Conservation (phyloP, 768 basidiomycete species). For the Pisolithus orientalis region DNA sequence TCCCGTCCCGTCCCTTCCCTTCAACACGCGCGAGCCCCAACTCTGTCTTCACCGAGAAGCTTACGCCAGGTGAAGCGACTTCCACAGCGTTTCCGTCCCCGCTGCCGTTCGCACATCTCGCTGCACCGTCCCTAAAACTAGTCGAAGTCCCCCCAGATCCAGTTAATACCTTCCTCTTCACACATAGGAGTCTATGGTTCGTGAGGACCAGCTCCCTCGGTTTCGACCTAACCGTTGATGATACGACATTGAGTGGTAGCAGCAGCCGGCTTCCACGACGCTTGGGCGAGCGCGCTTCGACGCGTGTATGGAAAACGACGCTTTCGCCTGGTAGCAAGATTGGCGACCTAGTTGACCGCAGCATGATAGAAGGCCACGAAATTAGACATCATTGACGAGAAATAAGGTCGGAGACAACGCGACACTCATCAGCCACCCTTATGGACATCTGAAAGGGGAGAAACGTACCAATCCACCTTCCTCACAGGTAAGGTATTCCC, state of each 20-base stretch:
- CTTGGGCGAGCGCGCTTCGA: slow-evolving; percentile 48
- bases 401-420: too few species aligned
- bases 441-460: not conserved
- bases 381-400: not conserved
- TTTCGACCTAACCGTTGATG: slow-evolving; percentile 41
- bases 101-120: not conserved
- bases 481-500: slow-evolving; percentile 30
- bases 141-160: slow-evolving; percentile 9
- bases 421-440: not conserved
- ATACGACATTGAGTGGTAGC: slow-evolving; percentile 41
- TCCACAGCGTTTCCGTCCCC: not conserved
- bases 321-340: slow-evolving; percentile 40
- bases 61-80: slow-evolving; percentile 10
- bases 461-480: slow-evolving; percentile 42
- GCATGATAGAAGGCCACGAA: not conserved
- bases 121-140: not conserved
- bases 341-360: slow-evolving; percentile 22
- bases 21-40: slow-evolving; percentile 16
- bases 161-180: slow-evolving; percentile 35
- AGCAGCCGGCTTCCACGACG: slow-evolving; percentile 54
- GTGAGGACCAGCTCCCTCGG: slow-evolving; percentile 53
- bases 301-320: slow-evolving; percentile 44
- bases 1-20: slow-evolving; percentile 7
- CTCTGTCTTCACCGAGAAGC: slow-evolving; percentile 45
- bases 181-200: slow-evolving; percentile 47